phyloP scores from a whole-genome alignment of 2,329 filamentous ascomycete species.

The Paecilomyces dactylethromorphus region DNA sequence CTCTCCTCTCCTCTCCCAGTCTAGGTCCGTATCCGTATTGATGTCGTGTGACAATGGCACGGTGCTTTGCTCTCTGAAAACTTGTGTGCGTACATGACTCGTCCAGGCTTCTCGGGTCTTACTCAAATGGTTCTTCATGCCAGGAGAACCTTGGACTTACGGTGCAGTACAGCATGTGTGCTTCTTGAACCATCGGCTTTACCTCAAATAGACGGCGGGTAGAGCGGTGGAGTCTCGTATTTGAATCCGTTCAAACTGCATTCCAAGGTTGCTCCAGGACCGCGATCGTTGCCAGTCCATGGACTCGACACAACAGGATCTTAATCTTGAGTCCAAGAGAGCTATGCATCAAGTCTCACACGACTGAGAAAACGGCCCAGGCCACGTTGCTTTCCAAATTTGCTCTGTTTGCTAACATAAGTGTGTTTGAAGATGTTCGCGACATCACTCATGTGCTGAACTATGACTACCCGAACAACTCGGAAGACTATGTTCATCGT shows the following conservation, averaged over 20 bases:
- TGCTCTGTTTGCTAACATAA: slow-evolving; percentile 69
- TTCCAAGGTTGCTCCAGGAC: slow-evolving; percentile 64
- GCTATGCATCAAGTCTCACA: slow-evolving; percentile 55
- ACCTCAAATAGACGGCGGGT: slow-evolving; percentile 54
- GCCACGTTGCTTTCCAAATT: slow-evolving; percentile 36
- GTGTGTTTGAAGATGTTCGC: slow-evolving; percentile 83
- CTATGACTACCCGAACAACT: slow-evolving; percentile 99
- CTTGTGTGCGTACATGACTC: slow-evolving; percentile 83
- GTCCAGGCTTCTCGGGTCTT: slow-evolving; percentile 81
- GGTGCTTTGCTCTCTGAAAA: slow-evolving; percentile 85
- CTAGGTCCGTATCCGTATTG: slow-evolving; percentile 37
- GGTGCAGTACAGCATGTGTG: slow-evolving; percentile 65
- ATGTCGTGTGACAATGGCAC: slow-evolving; percentile 55
- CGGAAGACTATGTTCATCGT: slow-evolving; percentile 63
- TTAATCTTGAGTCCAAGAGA: slow-evolving; percentile 47
- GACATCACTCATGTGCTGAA: slow-evolving; percentile 99
- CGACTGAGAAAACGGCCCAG: slow-evolving; percentile 50
- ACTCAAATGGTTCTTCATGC: slow-evolving; percentile 61
- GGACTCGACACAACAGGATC: slow-evolving; percentile 43
- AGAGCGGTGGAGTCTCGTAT: slow-evolving; percentile 72
- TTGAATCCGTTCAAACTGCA: slow-evolving; percentile 73
- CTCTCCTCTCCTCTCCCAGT: slow-evolving; percentile 24
- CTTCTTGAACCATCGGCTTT: slow-evolving; percentile 70
- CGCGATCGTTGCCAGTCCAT: slow-evolving; percentile 53
- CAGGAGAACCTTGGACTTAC: slow-evolving; percentile 83